Base-by-base conservation (phyloP, 495 filamentous ascomycete genomes). In the Cercophora newfieldiana region DNA sequence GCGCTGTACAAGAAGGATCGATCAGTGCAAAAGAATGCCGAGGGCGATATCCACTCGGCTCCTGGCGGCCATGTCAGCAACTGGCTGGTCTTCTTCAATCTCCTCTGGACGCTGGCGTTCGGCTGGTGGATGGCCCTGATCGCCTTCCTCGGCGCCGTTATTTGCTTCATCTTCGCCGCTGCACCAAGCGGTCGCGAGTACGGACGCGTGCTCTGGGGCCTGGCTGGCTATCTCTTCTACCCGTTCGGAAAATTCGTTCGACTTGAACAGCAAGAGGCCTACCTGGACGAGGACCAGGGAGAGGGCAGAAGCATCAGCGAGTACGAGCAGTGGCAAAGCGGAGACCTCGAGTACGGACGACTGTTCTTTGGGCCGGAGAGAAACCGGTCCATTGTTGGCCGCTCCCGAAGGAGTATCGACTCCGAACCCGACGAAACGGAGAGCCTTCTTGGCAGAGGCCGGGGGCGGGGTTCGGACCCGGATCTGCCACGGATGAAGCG, bases 261-360 rank as follows among this genome's bases (percentile, higher is more conserved):
- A 57, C 84, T 99, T 26, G 89, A 96, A 70, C 91, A 92, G 69
- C 93, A 99, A 70, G 95, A 98, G 71, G 88, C 89, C 31, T 99
- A 99, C 75, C 85, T 92, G 24, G 92, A 98, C 69, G 95, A 99
- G 76, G 95, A 99, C 75, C 88, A 96, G 72, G 96, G 94, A n/a
- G 95, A 99, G 78, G 95, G 96, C n/a, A 86, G 95, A 71, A 98
- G 93, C 76, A 97, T 99, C 74, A 96, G 92, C 73, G 95, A 99
- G 78, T 99, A 99, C 77, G 95, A 98, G 75, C 94, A 96, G 75
- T 99, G 95, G 95, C 95, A 99, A 75, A 96, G 89, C 70, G 95
- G 95, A 44, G 95, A 99, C 74, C 80, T 99, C 37, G 95, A 99
- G 77, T 91, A 97, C 77, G 95, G 95, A 3, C 84, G 94, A 16